A percentile compares a stretch with the other conserved stretches of the same genome.
These are phyloP conservation scores for Jimgerdemannia flammicorona DNA, from an alignment of 192 early-diverging fungal genomes.

Conservation along the genomic window DNA sequence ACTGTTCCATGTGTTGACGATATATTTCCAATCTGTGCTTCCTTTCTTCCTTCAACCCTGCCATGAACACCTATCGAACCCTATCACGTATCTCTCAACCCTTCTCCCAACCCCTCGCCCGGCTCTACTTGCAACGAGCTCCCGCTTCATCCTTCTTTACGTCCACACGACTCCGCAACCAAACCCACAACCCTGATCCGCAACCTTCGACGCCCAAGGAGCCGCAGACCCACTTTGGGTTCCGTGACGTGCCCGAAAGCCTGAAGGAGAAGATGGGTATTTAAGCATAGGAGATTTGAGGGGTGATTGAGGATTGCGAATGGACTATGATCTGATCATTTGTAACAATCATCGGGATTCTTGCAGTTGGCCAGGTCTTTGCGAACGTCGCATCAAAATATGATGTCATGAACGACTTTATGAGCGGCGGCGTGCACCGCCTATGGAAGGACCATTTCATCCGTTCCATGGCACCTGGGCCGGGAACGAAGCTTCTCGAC, in stretches of 20 bases:
- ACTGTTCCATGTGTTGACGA: too few relatives aligned
- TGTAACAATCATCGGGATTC: not conserved
- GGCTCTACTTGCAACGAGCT: not conserved
- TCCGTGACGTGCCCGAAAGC: constrained; percentile 77
- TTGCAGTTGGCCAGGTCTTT: constrained; percentile 83
- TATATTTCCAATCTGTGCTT: too few relatives aligned
- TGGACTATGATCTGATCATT: not conserved
- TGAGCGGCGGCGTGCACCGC: constrained; percentile 91
- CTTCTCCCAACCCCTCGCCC: not conserved
- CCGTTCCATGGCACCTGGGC: constrained; percentile 72
- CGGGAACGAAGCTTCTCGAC: constrained; percentile 83
- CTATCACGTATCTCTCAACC: not conserved
- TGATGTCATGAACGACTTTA: constrained; percentile 98
- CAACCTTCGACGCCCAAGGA: not conserved
- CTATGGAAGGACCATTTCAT: constrained; percentile 98
- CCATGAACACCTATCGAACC: not conserved
- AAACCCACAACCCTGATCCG: not conserved
- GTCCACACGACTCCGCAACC: not conserved
- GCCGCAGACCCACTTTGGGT: constrained; percentile 89
- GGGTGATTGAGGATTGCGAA: not conserved
- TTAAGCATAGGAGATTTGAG: not conserved
- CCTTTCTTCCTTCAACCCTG: too few relatives aligned
- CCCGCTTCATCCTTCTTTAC: not conserved
- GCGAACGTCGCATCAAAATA: constrained; percentile 94
- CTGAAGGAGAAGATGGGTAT: constrained; percentile 85